These are phyloP conservation scores for Verticillium nubilum DNA, from an alignment of 2,329 filamentous ascomycete genomes.

Conservation along the genomic window DNA sequence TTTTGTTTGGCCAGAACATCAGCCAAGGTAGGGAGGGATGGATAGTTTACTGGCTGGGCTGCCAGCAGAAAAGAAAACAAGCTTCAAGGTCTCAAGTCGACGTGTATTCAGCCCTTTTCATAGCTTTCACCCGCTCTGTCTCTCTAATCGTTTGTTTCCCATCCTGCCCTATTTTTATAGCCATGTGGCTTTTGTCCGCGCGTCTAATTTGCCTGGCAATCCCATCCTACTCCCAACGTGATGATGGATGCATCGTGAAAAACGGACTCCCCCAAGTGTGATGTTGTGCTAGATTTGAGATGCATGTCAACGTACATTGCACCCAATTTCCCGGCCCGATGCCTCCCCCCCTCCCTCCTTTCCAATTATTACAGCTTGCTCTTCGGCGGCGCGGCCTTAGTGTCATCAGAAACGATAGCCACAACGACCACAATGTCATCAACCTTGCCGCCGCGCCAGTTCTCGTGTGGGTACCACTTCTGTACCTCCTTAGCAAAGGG, in stretches of 20 bases:
- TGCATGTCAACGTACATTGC: background rate
- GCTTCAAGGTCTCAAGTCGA: too few species aligned
- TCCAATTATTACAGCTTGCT: conserved; percentile 19
- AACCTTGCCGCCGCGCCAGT: conserved; percentile 86
- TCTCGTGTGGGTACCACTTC: conserved; percentile 77
- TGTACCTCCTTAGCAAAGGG: conserved; percentile 95
- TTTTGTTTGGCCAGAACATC: background rate
- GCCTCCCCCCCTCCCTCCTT: background rate
- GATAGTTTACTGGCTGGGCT: background rate
- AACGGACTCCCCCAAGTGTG: too few species aligned
- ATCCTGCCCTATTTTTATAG: background rate
- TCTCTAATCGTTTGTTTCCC: background rate
- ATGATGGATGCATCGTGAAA: background rate
- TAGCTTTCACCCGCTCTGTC: background rate
- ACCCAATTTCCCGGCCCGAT: too few species aligned
- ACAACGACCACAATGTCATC: conserved; percentile 93
- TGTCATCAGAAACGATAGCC: conserved; percentile 66
- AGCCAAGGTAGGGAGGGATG: background rate
- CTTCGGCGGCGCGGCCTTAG: conserved; percentile 17
- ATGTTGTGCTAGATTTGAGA: background rate
- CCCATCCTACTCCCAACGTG: background rate
- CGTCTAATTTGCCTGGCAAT: background rate
- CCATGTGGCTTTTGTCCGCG: background rate
- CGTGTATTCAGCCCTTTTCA: background rate
- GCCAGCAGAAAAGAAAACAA: too few species aligned